Evolutionary conservation across 2,329 filamentous ascomycete genomes (phyloP).

Genomic region (Aspergillus pseudotamarii): DNA sequence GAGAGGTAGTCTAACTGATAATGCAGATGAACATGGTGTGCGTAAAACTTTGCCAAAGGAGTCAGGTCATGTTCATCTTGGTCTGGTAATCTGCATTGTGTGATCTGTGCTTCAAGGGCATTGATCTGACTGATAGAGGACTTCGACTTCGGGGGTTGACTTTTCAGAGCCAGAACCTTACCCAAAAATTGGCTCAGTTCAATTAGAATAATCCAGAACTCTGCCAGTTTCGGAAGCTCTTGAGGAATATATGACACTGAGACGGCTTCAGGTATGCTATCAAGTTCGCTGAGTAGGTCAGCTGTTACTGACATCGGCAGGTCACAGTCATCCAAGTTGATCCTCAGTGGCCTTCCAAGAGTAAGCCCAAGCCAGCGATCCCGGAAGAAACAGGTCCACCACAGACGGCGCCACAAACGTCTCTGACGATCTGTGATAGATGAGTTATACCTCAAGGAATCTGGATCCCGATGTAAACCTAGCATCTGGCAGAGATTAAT

Average conservation of each 20-base stretch:
- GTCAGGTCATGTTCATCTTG: slow-evolving; percentile 16
- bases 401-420: slow-evolving; percentile 42
- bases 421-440: slow-evolving; percentile 25
- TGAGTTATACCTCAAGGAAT: slow-evolving; percentile 17
- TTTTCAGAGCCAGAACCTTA: slow-evolving; percentile 25
- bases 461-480: slow-evolving; percentile 43
- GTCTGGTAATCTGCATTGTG: slow-evolving; percentile 21
- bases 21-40: slow-evolving; percentile 32
- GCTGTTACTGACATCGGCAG: slow-evolving; percentile 29
- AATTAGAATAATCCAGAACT: slow-evolving; percentile 31
- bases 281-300: slow-evolving; percentile 31
- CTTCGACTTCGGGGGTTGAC: slow-evolving; percentile 21
- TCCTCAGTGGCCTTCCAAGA: slow-evolving; percentile 44
- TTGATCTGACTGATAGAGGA: slow-evolving; percentile 25
- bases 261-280: slow-evolving; percentile 10
- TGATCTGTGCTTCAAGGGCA: slow-evolving; percentile 24
- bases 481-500: slow-evolving; percentile 48
- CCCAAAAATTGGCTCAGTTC: slow-evolving; percentile 30
- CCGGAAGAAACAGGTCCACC: slow-evolving; percentile 46
- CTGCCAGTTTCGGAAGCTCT: slow-evolving; percentile 23
- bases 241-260: slow-evolving; percentile 21
- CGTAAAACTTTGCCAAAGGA: slow-evolving; percentile 21
- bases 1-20: slow-evolving; percentile 25
- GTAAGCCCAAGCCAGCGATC: slow-evolving; percentile 46
- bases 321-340: slow-evolving; percentile 42